These are phyloP conservation scores for Chaetomium olivaceum DNA, from an alignment of 2,329 filamentous ascomycete genomes.

Conservation along the genomic window DNA sequence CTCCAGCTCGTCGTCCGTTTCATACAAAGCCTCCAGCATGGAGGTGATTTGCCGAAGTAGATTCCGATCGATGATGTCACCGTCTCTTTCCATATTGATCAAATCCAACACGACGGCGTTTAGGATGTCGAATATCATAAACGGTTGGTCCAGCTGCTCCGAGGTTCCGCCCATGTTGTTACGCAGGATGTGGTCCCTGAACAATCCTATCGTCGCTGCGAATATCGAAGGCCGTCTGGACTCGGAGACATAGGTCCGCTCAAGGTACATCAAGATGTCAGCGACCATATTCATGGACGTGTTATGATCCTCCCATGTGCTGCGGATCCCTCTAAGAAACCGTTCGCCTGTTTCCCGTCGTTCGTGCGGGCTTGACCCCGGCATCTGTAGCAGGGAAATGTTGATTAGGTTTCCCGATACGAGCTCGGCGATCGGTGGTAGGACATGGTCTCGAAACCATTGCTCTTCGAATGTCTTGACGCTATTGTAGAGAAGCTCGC, in stretches of 20 bases:
- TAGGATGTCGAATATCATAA: constrained; percentile 69
- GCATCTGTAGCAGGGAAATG: constrained; percentile 57
- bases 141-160: constrained; percentile 37
- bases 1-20: constrained; percentile 75
- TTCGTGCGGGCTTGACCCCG: constrained; percentile 70
- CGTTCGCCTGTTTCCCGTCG: constrained; percentile 77
- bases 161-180: constrained; percentile 52
- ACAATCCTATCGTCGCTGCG: constrained; percentile 79
- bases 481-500: constrained; percentile 74
- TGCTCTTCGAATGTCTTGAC: constrained; percentile 79
- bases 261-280: constrained; percentile 97
- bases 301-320: constrained; percentile 86
- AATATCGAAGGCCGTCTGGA: constrained; percentile 75
- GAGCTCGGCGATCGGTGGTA: constrained; percentile 67
- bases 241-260: constrained; percentile 78
- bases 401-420: constrained; percentile 67
- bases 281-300: constrained; percentile 95
- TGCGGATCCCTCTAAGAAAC: constrained; percentile 74
- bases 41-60: constrained; percentile 80
- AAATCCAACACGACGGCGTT: constrained; percentile 85
- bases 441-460: constrained; percentile 77
- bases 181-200: constrained; percentile 80
- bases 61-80: constrained; percentile 81
- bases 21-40: constrained; percentile 89
- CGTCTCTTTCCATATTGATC: constrained; percentile 87